Base-by-base conservation (phyloP, 2,329 filamentous ascomycete species). In the Microsporum ferrugineum region DNA sequence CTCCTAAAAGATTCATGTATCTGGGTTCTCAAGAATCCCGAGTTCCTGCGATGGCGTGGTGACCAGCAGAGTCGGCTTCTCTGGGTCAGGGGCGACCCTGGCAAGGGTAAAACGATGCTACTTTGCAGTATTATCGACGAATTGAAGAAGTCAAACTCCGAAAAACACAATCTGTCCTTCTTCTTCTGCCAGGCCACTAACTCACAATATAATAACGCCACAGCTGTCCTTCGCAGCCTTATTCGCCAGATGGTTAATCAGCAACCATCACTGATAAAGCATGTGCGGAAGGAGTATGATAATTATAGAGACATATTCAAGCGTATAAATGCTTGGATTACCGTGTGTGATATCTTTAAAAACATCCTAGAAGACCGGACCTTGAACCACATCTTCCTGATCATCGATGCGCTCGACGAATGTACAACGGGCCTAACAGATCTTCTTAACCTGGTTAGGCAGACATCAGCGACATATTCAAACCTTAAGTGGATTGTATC, bases 351-450 rank as follows among this genome's bases (percentile, higher is more conserved):
- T 1, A 74, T 80, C 3, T 71, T 82, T 0, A 62, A 14, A 0
- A 63, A 65, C 2, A 76, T 82, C 8, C 61, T 82, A 1, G 14
- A 69, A 12, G 75, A 79, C 49, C 60, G 63, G 2, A 66, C 10
- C 4, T 59, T 75, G 2, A 14, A 66, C 0, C 63, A 10, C 0
- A 69, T 68, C 0, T 71, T 70, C 62, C 58, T 82, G 2, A 62
- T 80, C 10, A 66, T 82, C 49, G 77, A 81, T 66, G 78, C 77
- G 0, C 73, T 81, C 0, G 77, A 82, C 61, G 77, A 81, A 65
- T 79, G 76, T 63, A 61, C 56, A 12, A 49, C 39, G 6, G 71
- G 65, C 39, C 62, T 66, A 23, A 4, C 53, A 0, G 53, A 69
- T 43, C 73, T 80, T 2, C 66, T 80, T 10, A 53, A 71, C 0